Conservation (phyloP, 148 eudicot species). For the Polygonum aviculare region DNA sequence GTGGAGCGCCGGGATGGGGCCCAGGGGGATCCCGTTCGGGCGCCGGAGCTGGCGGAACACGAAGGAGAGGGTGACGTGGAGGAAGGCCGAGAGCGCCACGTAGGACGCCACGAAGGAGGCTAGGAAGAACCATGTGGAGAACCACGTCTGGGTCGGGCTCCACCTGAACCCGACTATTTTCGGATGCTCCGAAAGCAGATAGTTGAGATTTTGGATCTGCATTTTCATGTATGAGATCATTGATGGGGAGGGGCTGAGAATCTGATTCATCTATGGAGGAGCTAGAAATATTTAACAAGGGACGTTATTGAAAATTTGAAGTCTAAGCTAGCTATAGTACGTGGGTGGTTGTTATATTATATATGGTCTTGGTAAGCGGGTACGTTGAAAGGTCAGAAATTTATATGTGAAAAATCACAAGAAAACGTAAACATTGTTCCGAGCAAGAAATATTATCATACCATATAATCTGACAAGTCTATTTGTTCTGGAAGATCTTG, state of each 20-base stretch:
- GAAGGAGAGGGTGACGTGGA: conserved; percentile 16
- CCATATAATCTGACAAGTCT: background rate
- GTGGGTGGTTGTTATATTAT: background rate
- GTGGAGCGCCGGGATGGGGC: conserved; percentile 36
- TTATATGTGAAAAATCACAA: background rate
- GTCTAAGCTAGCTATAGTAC: background rate
- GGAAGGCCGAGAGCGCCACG: conserved; percentile 21
- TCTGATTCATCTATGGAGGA: background rate
- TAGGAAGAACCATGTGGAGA: conserved; percentile 45
- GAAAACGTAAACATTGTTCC: background rate
- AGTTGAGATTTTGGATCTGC: conserved; percentile 16
- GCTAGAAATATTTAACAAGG: background rate
- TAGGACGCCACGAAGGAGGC: conserved; percentile 15
- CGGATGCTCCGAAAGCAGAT: conserved; percentile 37
- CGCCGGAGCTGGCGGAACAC: conserved; percentile 13
- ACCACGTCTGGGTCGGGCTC: conserved; percentile 40
- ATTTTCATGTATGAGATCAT: background rate
- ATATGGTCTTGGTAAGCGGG: background rate
- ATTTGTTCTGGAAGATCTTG: background rate
- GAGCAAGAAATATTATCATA: too few species aligned
- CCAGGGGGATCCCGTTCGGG: conserved; percentile 9
- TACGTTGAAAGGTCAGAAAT: background rate
- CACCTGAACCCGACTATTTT: conserved; percentile 32
- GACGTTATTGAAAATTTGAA: background rate
- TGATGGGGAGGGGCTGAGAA: background rate